Percentiles rank a stretch among this genome's conserved stretches.
phyloP scores from a whole-genome alignment of 805 yeast species.

The Lipomyces lipofer region DNA sequence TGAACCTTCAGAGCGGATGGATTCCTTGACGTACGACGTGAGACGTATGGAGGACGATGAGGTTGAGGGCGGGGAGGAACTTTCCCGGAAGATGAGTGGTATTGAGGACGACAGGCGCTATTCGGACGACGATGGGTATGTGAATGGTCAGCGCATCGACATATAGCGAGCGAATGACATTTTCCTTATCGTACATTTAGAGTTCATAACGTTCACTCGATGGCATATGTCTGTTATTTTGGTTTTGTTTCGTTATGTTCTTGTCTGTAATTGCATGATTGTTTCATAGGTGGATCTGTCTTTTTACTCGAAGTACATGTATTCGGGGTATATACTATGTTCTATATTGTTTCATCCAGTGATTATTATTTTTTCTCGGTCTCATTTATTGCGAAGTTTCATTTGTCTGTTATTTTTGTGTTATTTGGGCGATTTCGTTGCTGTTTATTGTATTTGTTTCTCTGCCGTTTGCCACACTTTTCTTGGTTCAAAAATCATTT shows the following conservation, averaged over 20 bases:
- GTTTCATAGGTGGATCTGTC: too few relatives aligned
- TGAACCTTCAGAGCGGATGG: conserved; percentile 3
- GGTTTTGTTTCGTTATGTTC: background rate
- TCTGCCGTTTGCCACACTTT: too few relatives aligned
- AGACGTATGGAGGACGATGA: conserved; percentile 71
- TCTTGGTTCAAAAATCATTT: too few relatives aligned
- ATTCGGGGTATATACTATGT: too few relatives aligned
- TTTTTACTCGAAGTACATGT: too few relatives aligned
- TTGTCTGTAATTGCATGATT: too few relatives aligned
- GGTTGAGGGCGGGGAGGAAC: conserved; percentile 49
- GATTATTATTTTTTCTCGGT: too few relatives aligned
- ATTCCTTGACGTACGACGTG: conserved; percentile 50
- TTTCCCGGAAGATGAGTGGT: conserved; percentile 31
- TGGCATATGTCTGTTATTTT: conserved; percentile 1
- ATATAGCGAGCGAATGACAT: conserved; percentile 44
- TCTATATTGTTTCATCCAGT: too few relatives aligned
- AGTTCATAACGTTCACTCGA: background rate
- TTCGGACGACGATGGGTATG: conserved; percentile 77
- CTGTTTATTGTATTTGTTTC: too few relatives aligned
- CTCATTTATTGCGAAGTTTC: too few relatives aligned
- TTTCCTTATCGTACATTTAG: background rate
- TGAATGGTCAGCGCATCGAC: conserved; percentile 81
- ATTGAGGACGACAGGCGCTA: conserved; percentile 48
- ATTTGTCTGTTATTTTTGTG: too few relatives aligned
- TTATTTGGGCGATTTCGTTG: too few relatives aligned